phyloP scores from a whole-genome alignment of 768 basidiomycete genomes.

The Udeniomyces megalosporus region DNA sequence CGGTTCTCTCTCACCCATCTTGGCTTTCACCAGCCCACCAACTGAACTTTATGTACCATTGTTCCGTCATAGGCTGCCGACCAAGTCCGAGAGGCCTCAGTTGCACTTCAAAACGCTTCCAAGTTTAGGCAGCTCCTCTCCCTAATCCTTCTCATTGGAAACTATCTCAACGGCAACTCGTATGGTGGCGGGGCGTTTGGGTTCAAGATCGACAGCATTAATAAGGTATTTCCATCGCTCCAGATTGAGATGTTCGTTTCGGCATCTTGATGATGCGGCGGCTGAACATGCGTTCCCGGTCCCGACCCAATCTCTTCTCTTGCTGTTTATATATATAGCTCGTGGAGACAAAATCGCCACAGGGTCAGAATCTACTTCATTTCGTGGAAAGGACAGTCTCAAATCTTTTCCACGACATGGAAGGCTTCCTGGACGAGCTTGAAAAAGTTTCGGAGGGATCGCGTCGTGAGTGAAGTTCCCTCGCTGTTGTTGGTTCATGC shows the following conservation, averaged over 20 bases:
- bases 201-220: conserved; percentile 92
- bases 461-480: conserved; percentile 43
- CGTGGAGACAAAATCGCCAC: conserved; percentile 91
- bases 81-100: conserved; percentile 65
- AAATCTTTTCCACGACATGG: conserved; percentile 74
- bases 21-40: neutral
- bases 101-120: conserved; percentile 61
- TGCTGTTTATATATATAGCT: conserved; percentile 38
- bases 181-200: conserved; percentile 93
- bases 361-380: conserved; percentile 84
- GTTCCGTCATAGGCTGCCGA: conserved; percentile 33
- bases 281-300: no score
- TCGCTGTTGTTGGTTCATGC: neutral
- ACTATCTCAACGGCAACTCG: conserved; percentile 95
- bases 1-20: conserved; percentile 18
- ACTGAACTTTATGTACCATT: neutral
- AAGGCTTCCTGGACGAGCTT: conserved; percentile 74
- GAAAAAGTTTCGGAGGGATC: conserved; percentile 81
- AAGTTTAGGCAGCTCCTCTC: conserved; percentile 79
- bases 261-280: no score
- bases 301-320: neutral
- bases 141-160: conserved; percentile 84
- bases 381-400: conserved; percentile 79
- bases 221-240: conserved; percentile 45
- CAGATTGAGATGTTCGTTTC: no score